Percentiles rank a stretch among this genome's conserved stretches.
Conservation (phyloP, 2,329 filamentous ascomycete genomes). For the Cladosporium cucumerinum region DNA sequence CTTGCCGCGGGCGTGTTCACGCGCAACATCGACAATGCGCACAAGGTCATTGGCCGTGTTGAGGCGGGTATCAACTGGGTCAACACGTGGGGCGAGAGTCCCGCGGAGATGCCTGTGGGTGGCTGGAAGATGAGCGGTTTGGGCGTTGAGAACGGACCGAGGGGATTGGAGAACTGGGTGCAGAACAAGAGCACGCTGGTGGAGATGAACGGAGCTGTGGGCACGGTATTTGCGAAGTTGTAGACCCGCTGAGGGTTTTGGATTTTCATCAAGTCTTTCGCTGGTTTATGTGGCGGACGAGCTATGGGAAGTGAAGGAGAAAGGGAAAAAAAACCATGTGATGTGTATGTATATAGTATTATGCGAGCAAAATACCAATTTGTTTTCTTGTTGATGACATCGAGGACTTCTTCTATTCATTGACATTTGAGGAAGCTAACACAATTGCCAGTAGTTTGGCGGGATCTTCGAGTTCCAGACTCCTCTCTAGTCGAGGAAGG, state of each 20-base stretch:
- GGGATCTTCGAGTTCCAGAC: no score
- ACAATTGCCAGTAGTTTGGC: no score
- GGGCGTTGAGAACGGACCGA: conserved; percentile 80
- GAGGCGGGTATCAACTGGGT: conserved; percentile 89
- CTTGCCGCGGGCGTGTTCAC: conserved; percentile 84
- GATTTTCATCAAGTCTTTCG: neutral
- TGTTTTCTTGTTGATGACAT: neutral
- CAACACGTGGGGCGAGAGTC: conserved; percentile 90
- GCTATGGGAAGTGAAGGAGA: neutral
- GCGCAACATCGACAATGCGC: conserved; percentile 68
- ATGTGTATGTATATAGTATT: neutral
- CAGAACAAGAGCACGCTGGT: conserved; percentile 85
- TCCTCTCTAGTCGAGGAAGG: no score
- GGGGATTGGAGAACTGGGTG: conserved; percentile 77
- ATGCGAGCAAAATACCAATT: neutral
- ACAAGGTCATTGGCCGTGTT: conserved; percentile 66
- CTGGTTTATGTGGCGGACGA: neutral
- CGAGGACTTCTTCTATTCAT: no score
- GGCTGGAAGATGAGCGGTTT: conserved; percentile 90
- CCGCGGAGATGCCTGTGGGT: conserved; percentile 87
- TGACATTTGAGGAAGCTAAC: no score
- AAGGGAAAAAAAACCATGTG: neutral
- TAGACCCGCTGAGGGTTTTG: neutral
- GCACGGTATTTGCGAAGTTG: conserved; percentile 59
- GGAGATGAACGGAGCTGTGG: conserved; percentile 70